Evolutionary conservation across 2,329 filamentous ascomycete genomes (phyloP), one percentile per base, ranked within the genome.

Genomic region (Pseudogymnoascus sp.): DNA sequence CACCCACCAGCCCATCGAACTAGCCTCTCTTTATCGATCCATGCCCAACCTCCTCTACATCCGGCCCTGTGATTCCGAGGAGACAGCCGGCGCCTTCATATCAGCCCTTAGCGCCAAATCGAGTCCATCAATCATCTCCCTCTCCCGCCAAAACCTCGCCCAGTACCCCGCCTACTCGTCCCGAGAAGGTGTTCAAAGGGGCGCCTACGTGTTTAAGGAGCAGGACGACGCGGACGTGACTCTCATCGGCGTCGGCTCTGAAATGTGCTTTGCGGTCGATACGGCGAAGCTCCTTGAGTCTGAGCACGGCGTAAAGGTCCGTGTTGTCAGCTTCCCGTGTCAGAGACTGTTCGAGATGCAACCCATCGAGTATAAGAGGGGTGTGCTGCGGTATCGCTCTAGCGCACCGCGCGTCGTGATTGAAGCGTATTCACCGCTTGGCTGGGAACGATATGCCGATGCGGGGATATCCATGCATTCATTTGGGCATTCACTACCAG

Each of bases 21-120:
- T 87, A 0, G 78, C 80, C 8, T 72, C 78, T 0, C 74, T 87
- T 2, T 87, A 83, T 70, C 80, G 84, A 4, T 80, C 83, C 23
- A 87, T 87, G 83, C 84, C 84, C 0, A 85, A 86, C 64, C 66
- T 87, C 0, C 73, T 82, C 1, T 86, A 85, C 69, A 83, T 87
- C 63, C 80, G 84, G 0, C 84, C 84, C 0, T 77, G 78, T 56
- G 84, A 87, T 65, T 78, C 76, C 56, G 82, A 87, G 67, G 84
- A 87, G 70, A 78, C 76, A 0, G 78, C 78, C 1, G 83, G 83
- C 11, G 84, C 82, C 3, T 85, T 78, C 72, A 77, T 77, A 35
- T 69, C 75, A 3, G 82, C 82, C 7, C 71, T 84, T 42, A 74
- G 76, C 64, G 71, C 72, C 1, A 73, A 71, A 53, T 69, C 76